Base-by-base conservation (phyloP, 805 yeast species). In the Tetrapisispora phaffii region DNA sequence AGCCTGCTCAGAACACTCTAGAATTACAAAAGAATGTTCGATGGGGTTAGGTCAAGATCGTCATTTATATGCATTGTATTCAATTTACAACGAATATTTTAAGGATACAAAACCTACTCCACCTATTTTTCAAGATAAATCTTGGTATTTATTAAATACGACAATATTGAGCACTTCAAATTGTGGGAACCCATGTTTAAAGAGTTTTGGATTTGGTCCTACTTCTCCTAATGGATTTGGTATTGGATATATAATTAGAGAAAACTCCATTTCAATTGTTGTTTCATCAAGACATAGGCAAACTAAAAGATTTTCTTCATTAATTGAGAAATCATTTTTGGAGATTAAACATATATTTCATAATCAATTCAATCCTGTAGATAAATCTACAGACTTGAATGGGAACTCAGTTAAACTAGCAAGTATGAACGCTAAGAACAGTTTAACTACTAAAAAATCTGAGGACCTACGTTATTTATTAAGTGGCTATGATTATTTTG, bases 131-230 rank as follows among this genome's bases (percentile, higher is more conserved):
- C 82, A 85, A 1, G 95, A 88, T 62, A 69, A 77, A 8, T 95
- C 96, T 24, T 88, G 96, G 96, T 86, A 82, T 55, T 77, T 79
- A 58, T 66, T 88, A 47, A 86, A 86, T 65, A 84, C 80, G 52
- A 82, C 90, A 5, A 74, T 87, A 19, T 68, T 88, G 22, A 84
- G 94, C 13, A 84, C 93, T 5, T 80, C 89, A 16, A 88, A 88
- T 63, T 88, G 97, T 68, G 96, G 96, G 33, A 88, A 88, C 60
- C 95, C 95, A 6, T 83, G 95, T 1, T 70, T 88, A 46, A 80
- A 83, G 50, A 71, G 82, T 41, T 88, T 88, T 68, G 97, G 97
- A 0, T 88, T 88, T 58, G 94, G 96, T 3, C 96, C 97, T 2
- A 89, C 87, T 1, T 73, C 83, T 13, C 82, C 87, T 40, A 89